Conservation (phyloP, 768 basidiomycete species). For the Cantharellus anzutake region DNA sequence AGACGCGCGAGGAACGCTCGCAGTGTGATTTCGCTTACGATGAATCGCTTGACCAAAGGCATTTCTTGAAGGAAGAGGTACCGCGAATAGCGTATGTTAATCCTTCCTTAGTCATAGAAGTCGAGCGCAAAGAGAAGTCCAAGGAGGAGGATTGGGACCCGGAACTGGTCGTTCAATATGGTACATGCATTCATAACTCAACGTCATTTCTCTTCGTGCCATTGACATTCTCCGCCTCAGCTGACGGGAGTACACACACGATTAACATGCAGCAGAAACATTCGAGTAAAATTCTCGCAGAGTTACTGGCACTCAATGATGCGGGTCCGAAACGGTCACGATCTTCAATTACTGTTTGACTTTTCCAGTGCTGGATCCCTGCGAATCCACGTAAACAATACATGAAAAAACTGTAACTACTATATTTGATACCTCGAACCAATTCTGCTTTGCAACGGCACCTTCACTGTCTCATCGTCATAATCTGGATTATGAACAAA, state of each 20-base stretch:
- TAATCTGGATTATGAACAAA: too few relatives aligned
- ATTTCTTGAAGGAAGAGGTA: conserved; percentile 64
- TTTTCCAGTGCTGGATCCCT: too few relatives aligned
- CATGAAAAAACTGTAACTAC: too few relatives aligned
- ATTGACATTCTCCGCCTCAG: neutral
- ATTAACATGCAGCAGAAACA: conserved; percentile 7
- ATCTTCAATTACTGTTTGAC: neutral
- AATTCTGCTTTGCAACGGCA: too few relatives aligned
- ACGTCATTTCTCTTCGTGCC: neutral
- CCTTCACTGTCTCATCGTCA: too few relatives aligned
- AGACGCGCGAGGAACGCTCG: neutral
- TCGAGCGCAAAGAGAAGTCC: conserved; percentile 35
- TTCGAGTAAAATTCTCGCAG: conserved; percentile 6
- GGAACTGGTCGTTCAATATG: conserved; percentile 38
- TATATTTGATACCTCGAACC: too few relatives aligned
- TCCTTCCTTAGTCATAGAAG: conserved; percentile 40
- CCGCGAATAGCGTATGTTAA: conserved; percentile 65
- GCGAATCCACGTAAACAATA: too few relatives aligned
- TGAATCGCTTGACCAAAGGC: conserved; percentile 21
- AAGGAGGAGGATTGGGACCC: conserved; percentile 38
- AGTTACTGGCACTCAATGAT: conserved; percentile 1
- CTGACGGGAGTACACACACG: conserved; percentile 5
- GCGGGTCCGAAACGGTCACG: neutral
- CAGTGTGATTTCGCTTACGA: neutral
- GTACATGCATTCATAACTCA: conserved; percentile 25